A percentile compares a stretch with the other conserved stretches of the same genome.
These are phyloP conservation scores for Aristolochia fimbriata DNA, from an alignment of 164 flowering plant species.

Conservation along the genomic window DNA sequence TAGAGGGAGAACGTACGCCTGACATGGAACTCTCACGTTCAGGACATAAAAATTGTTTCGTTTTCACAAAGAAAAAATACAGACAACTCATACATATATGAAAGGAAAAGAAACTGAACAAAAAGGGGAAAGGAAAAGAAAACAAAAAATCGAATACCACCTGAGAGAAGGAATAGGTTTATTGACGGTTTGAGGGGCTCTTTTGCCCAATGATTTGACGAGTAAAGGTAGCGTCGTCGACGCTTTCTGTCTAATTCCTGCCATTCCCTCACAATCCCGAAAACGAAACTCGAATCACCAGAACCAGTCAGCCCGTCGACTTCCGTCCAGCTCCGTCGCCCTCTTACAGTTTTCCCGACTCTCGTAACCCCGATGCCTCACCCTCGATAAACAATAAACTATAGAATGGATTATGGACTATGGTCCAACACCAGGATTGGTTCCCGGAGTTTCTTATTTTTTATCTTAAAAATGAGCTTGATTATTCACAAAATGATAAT, in stretches of 20 bases:
- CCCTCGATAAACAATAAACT: too few species aligned
- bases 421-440: too few species aligned
- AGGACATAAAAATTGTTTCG: not conserved
- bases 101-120: not conserved
- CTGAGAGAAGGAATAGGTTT: conserved; percentile 51
- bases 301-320: not conserved
- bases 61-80: not conserved
- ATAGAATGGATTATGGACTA: too few species aligned
- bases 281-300: not conserved
- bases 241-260: conserved; percentile 32
- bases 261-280: conserved; percentile 8
- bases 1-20: conserved; percentile 88
- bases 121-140: too few species aligned
- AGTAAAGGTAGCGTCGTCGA: conserved; percentile 48
- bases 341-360: too few species aligned
- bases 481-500: too few species aligned
- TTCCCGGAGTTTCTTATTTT: too few species aligned
- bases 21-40: not conserved
- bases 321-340: not conserved
- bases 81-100: not conserved
- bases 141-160: not conserved
- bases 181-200: conserved; percentile 19
- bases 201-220: conserved; percentile 33
- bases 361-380: too few species aligned
- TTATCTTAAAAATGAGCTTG: too few species aligned